phyloP scores from a whole-genome alignment of 352 stramenopile species.

The Aphanomyces invadans region DNA sequence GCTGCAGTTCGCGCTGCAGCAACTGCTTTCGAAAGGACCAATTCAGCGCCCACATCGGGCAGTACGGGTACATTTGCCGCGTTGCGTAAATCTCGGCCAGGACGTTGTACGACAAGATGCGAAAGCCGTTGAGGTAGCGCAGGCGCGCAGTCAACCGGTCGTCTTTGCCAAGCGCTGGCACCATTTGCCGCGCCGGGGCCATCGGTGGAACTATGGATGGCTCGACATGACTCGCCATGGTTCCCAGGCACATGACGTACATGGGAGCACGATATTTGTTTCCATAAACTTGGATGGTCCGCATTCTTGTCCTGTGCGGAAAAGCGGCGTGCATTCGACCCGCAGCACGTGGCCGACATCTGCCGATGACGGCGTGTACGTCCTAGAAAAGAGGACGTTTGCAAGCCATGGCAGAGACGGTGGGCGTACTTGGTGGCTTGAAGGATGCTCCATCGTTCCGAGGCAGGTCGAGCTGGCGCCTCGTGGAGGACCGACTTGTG shows the following conservation, averaged over 20 bases:
- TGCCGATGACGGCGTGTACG: constrained; percentile 51
- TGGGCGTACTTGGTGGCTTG: constrained; percentile 48
- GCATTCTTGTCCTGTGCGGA: constrained; percentile 16
- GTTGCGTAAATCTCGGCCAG: constrained; percentile 89
- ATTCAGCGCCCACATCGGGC: constrained; percentile 93
- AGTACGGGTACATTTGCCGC: constrained; percentile 94
- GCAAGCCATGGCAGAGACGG: constrained; percentile 1
- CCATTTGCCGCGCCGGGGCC: constrained; percentile 69
- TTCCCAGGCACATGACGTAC: too few relatives aligned
- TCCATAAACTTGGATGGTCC: constrained; percentile 70
- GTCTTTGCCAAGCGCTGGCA: constrained; percentile 65
- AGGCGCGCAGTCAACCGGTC: constrained; percentile 58
- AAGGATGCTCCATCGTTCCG: constrained; percentile 56
- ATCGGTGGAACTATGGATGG: constrained; percentile 53
- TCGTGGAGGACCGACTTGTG: constrained; percentile 31
- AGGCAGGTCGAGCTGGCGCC: constrained; percentile 45
- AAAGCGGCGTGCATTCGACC: constrained; percentile 63
- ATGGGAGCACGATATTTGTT: constrained; percentile 79
- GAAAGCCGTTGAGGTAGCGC: constrained; percentile 72
- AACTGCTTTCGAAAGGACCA: constrained; percentile 94
- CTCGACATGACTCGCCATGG: too few relatives aligned
- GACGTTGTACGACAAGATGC: constrained; percentile 87
- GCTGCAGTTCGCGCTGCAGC: constrained; percentile 84
- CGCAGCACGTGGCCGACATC: constrained; percentile 75
- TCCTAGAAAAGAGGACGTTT: constrained; percentile 32